Conservation (phyloP, 1,139 yeast genomes). For the Saccharomycopsis crataegensis region DNA sequence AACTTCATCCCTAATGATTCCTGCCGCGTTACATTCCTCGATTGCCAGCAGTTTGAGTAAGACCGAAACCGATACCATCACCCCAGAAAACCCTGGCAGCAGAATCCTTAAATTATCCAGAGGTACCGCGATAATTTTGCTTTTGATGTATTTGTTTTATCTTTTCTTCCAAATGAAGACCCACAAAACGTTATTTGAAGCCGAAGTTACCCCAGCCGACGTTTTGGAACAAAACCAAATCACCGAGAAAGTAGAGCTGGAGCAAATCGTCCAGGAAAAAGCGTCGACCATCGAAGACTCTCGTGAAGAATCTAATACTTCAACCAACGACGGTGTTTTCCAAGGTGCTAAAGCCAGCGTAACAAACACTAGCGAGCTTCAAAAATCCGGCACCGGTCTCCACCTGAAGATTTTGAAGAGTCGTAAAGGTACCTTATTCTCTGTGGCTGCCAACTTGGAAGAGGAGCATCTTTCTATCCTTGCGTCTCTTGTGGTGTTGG, state of each 20-base stretch:
- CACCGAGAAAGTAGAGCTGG: neutral
- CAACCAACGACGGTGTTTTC: neutral
- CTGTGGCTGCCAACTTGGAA: neutral
- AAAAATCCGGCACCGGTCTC: no score
- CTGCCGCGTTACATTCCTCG: constrained; percentile 93
- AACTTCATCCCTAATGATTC: constrained; percentile 78
- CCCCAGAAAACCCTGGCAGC: constrained; percentile 37
- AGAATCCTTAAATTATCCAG: constrained; percentile 72
- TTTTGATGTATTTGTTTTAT: constrained; percentile 71
- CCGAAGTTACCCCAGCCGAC: constrained; percentile 32
- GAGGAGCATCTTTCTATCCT: constrained; percentile 5
- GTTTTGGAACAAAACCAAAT: constrained; percentile 21
- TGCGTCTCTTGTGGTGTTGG: constrained; percentile 36
- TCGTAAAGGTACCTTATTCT: no score
- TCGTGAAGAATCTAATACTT: neutral
- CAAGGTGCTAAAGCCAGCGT: neutral
- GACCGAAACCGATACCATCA: constrained; percentile 25
- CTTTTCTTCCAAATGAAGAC: constrained; percentile 83
- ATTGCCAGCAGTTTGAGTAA: neutral
- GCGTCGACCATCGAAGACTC: neutral
- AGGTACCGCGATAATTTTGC: constrained; percentile 75
- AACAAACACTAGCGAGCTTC: no score
- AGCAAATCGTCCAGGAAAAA: neutral
- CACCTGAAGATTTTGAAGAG: no score
- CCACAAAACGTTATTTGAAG: constrained; percentile 60